Conservation (phyloP, 1,284 basidiomycete species). For the Macrocystidia cucumis region DNA sequence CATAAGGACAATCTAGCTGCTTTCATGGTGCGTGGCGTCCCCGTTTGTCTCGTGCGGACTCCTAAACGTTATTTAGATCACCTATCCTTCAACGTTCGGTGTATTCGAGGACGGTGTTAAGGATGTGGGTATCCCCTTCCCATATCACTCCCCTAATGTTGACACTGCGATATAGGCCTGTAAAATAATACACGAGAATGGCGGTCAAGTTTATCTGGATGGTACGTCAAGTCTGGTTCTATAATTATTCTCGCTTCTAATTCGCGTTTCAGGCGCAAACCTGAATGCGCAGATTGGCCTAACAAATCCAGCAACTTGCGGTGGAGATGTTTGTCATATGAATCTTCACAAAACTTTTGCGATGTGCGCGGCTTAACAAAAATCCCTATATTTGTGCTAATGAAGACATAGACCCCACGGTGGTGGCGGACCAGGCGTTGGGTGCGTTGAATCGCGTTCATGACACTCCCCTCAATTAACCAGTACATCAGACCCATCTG, state of each 20-base stretch:
- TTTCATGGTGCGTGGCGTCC: conserved; percentile 73
- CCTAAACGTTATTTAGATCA: conserved; percentile 46
- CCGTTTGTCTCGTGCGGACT: not conserved
- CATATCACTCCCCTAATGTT: not conserved
- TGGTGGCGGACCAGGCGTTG: conserved; percentile 94
- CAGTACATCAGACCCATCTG: conserved; percentile 74
- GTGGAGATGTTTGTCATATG: conserved; percentile 96
- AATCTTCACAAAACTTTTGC: conserved; percentile 97
- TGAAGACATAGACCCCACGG: conserved; percentile 73
- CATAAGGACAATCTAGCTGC: conserved; percentile 91
- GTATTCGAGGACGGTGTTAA: conserved; percentile 94
- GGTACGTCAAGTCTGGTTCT: conserved; percentile 33
- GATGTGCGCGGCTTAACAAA: conserved; percentile 44
- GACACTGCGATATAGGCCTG: conserved; percentile 73
- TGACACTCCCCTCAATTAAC: conserved; percentile 1
- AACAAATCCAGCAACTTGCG: conserved; percentile 93
- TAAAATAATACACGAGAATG: conserved; percentile 89
- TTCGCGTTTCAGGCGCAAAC: conserved; percentile 58
- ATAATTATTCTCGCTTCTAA: conserved; percentile 4
- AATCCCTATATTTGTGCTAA: conserved; percentile 8
- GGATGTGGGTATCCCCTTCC: conserved; percentile 38
- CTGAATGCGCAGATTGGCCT: conserved; percentile 94
- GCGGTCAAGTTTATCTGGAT: conserved; percentile 97
- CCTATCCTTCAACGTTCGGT: conserved; percentile 94
- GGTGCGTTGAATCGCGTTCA: conserved; percentile 32